phyloP scores from a whole-genome alignment of 1,284 basidiomycete species.

The Coniferiporia sulphurascens region DNA sequence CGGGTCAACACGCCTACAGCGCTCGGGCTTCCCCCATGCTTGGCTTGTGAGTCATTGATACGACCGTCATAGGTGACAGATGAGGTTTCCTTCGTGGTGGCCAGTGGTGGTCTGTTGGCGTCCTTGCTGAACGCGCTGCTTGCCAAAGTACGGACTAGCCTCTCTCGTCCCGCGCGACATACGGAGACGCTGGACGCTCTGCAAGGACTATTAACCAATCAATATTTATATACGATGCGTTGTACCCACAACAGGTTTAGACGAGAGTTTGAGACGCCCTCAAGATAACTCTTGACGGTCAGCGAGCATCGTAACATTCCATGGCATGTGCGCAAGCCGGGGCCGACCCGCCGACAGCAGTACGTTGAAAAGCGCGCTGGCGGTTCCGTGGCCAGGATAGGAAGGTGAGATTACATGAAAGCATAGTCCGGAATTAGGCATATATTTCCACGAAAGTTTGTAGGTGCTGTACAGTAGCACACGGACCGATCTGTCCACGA shows the following conservation, averaged over 20 bases:
- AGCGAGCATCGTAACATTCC: slow-evolving; percentile 49
- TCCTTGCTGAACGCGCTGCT: neutral
- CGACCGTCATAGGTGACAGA: no score
- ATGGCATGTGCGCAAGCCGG: slow-evolving; percentile 34
- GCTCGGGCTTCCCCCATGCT: slow-evolving; percentile 1
- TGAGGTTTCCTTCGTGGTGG: neutral
- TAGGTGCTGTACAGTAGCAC: neutral
- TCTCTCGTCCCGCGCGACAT: neutral
- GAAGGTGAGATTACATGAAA: neutral
- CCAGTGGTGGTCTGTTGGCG: neutral
- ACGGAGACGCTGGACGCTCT: neutral
- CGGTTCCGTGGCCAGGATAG: neutral
- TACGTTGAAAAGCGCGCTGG: neutral
- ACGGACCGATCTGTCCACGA: neutral
- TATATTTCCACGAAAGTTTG: neutral
- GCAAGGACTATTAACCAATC: neutral
- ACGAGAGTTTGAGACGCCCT: neutral
- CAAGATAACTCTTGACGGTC: slow-evolving; percentile 34
- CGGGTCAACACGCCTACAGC: slow-evolving; percentile 26
- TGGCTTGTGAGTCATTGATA: neutral
- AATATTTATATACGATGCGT: neutral
- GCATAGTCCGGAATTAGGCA: neutral
- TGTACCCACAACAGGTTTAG: neutral
- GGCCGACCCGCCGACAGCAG: neutral
- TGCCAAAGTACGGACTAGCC: neutral